phyloP scores from a whole-genome alignment of 192 early-diverging fungal genomes.

The Entomortierella parvispora region DNA sequence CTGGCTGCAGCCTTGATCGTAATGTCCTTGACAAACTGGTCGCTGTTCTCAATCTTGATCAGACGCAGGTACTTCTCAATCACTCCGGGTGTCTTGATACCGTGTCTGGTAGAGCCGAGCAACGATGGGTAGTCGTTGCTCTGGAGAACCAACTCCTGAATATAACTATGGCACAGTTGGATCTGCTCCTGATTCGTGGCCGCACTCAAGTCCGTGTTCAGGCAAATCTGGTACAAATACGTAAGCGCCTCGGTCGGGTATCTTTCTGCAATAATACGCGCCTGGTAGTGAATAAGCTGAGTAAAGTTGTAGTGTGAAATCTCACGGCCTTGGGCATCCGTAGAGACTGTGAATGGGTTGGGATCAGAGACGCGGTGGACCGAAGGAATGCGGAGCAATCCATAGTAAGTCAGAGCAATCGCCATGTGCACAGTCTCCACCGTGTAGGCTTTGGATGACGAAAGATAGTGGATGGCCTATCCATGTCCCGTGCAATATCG shows the following conservation, averaged over 20 bases:
- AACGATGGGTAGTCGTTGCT: constrained; percentile 65
- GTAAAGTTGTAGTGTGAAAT: constrained; percentile 45
- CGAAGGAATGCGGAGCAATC: constrained; percentile 78
- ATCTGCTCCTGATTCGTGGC: constrained; percentile 62
- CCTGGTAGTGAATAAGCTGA: constrained; percentile 33
- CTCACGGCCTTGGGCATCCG: constrained; percentile 50
- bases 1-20: constrained; percentile 74
- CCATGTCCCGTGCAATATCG: no score
- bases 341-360: constrained; percentile 38
- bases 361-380: constrained; percentile 55
- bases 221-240: constrained; percentile 69
- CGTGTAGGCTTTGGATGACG: constrained; percentile 64
- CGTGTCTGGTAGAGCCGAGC: constrained; percentile 58
- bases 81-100: constrained; percentile 63
- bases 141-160: constrained; percentile 72
- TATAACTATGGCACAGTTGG: constrained; percentile 56
- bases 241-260: constrained; percentile 67
- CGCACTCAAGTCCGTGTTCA: constrained; percentile 57
- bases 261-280: constrained; percentile 35
- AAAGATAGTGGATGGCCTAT: constrained; percentile 79
- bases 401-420: constrained; percentile 81
- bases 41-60: constrained; percentile 63
- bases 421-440: constrained; percentile 94
- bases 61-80: constrained; percentile 76
- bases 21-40: constrained; percentile 75